Evolutionary conservation across 768 basidiomycete genomes (phyloP).

Genomic region (Tylopilus intermedius): DNA sequence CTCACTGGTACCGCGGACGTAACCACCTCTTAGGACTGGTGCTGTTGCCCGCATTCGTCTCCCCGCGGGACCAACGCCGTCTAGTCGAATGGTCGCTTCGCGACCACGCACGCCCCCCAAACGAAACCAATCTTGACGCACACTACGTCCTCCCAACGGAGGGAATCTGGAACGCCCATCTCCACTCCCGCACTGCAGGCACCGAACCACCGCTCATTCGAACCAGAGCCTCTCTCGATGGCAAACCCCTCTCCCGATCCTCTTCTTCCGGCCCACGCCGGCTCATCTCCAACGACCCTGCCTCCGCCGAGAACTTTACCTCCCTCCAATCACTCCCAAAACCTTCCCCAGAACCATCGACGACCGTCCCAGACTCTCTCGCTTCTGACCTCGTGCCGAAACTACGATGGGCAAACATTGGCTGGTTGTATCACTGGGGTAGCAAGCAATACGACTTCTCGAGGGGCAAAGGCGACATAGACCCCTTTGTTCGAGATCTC

Average conservation of each 20-base stretch:
- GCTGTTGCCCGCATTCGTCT: conserved; percentile 71
- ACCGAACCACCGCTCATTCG: conserved; percentile 40
- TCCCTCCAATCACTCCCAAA: conserved; percentile 53
- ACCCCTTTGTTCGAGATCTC: conserved; percentile 46
- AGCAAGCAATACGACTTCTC: conserved; percentile 92
- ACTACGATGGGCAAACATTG: conserved; percentile 93
- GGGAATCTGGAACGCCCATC: conserved; percentile 72
- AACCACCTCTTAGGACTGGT: conserved; percentile 62
- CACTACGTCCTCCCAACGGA: conserved; percentile 74
- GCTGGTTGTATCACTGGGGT: conserved; percentile 96
- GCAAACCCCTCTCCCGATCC: not conserved
- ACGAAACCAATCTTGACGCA: conserved; percentile 84
- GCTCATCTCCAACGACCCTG: conserved; percentile 71
- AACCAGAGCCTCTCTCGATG: conserved; percentile 30
- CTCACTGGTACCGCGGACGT: not conserved
- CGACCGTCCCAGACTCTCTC: conserved; percentile 44
- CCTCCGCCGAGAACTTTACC: conserved; percentile 50
- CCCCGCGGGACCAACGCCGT: conserved; percentile 55
- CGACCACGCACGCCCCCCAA: conserved; percentile 72
- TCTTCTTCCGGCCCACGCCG: conserved; percentile 50
- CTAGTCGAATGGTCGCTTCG: conserved; percentile 70
- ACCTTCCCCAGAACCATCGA: conserved; percentile 60
- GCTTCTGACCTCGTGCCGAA: conserved; percentile 63
- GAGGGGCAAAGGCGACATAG: conserved; percentile 59
- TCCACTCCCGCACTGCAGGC: conserved; percentile 29